These are phyloP conservation scores for Oidiodendron maius DNA, from an alignment of 495 filamentous ascomycete species.

Conservation along the genomic window DNA sequence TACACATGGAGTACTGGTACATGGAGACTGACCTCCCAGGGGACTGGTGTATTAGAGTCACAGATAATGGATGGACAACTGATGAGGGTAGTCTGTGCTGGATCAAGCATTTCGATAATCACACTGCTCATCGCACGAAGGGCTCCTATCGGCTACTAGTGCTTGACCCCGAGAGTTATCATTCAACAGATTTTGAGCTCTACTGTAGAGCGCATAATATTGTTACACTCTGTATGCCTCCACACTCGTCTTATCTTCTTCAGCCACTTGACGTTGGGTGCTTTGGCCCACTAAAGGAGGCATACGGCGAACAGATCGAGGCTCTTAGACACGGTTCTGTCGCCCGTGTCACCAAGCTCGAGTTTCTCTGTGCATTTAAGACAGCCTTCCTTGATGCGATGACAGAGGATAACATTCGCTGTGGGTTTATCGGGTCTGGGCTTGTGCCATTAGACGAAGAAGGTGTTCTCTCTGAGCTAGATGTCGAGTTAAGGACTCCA, in stretches of 20 bases:
- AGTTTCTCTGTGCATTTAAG: conserved; percentile 12
- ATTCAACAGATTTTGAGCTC: too few species aligned
- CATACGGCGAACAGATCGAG: conserved; percentile 8
- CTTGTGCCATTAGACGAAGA: conserved; percentile 9
- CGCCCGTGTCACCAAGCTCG: conserved; percentile 11
- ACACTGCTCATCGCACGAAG: too few species aligned
- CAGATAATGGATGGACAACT: too few species aligned
- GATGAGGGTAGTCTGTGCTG: too few species aligned
- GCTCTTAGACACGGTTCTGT: not conserved
- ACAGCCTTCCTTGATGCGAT: not conserved
- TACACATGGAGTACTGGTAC: too few species aligned
- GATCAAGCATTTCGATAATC: too few species aligned
- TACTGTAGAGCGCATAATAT: conserved; percentile 25
- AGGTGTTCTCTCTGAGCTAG: conserved; percentile 1
- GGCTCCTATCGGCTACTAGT: too few species aligned
- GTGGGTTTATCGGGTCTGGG: conserved; percentile 7
- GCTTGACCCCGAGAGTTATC: too few species aligned
- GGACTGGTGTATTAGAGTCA: too few species aligned
- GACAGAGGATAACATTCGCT: conserved; percentile 5
- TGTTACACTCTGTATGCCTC: too few species aligned
- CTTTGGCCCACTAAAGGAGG: too few species aligned
- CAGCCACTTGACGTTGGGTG: conserved; percentile 12
- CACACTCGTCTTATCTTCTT: conserved; percentile 9
- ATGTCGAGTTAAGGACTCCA: conserved; percentile 9
- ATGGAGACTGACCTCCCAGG: too few species aligned